Evolutionary conservation across 2,329 filamentous ascomycete genomes (phyloP), one percentile per base, ranked within the genome.

Genomic region (Alternaria consortialis): DNA sequence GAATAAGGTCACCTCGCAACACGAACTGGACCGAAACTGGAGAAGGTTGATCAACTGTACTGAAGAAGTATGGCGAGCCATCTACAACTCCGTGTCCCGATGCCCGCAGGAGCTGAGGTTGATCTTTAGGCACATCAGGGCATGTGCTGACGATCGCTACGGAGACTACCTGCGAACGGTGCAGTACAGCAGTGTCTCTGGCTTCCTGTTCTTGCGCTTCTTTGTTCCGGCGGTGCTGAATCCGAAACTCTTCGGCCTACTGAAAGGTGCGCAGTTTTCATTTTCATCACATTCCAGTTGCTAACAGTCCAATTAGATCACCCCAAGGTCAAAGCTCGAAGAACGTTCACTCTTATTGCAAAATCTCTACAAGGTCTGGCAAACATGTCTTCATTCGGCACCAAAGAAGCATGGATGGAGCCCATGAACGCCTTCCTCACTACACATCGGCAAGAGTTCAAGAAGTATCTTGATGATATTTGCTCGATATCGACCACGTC

Each of bases 321-420:
- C 67, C 93, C 94, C 25, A 91, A 90, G 51, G 87, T 89, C 27
- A 90, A 89, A 54, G 92, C 94, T 11, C 92, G 97, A 75, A 88
- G 94, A 42, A 97, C 94, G 0, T 85, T 97, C 54, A 97, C 94
- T 0, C 85, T 98, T 51, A 94, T 98, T 61, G 93, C 94, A 25
- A 98, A 98, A 79, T 92, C 91, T 1, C 83, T 98, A 8, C 94
- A 97, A 79, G 94, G 93, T 15, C 84, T 98, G 60, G 93, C 93
- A 17, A 97, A 97, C 76, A 85, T 97, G 80, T 92, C 92, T 2
- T 93, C 88, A 0, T 97, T 97, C 74, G 94, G 94, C 40, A 94
- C 91, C 74, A 97, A 97, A 76, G 94, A 98, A 78, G 89, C 91
- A n/a, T 98, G 93, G 93, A 97, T 98, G 94, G 94, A 97, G 80